phyloP scores from a whole-genome alignment of 108 stramenopile genomes.

The Cyclostephanos invisitatus region DNA sequence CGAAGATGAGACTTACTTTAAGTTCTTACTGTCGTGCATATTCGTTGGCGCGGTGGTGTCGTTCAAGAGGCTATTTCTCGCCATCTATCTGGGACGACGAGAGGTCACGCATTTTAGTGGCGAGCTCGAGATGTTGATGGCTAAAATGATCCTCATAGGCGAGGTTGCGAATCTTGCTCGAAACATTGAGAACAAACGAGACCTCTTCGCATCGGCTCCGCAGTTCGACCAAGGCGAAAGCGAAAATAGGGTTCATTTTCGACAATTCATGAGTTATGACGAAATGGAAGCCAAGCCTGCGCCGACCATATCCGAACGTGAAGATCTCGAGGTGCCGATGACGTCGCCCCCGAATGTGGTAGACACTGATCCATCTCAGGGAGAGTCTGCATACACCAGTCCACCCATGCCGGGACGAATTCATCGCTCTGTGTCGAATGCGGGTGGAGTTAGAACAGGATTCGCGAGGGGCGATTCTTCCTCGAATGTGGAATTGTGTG shows the following conservation, averaged over 20 bases:
- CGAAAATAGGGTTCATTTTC: constrained; percentile 35
- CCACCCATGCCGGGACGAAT: constrained; percentile 1
- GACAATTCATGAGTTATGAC: constrained; percentile 22
- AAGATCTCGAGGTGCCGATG: constrained; percentile 4
- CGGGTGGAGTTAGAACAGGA: neutral
- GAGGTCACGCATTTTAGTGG: constrained; percentile 56
- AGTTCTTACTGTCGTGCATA: constrained; percentile 24
- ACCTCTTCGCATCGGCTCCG: constrained; percentile 2
- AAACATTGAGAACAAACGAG: constrained; percentile 38
- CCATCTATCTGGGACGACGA: constrained; percentile 60
- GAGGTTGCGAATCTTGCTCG: constrained; percentile 55
- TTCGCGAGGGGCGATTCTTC: neutral
- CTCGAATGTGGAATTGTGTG: neutral
- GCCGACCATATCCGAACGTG: constrained; percentile 6
- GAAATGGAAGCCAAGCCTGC: constrained; percentile 8
- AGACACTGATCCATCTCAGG: neutral
- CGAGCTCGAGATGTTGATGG: constrained; percentile 59
- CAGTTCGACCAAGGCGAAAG: constrained; percentile 4
- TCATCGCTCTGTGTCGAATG: neutral
- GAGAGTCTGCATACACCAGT: neutral
- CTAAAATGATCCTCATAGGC: constrained; percentile 65
- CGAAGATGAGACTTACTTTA: constrained; percentile 15
- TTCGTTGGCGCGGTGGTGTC: constrained; percentile 52
- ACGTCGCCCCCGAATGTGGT: neutral
- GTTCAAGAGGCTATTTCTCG: constrained; percentile 61